Evolutionary conservation across 2,329 filamentous ascomycete species (phyloP).

Genomic region (Penicillium frequentans): DNA sequence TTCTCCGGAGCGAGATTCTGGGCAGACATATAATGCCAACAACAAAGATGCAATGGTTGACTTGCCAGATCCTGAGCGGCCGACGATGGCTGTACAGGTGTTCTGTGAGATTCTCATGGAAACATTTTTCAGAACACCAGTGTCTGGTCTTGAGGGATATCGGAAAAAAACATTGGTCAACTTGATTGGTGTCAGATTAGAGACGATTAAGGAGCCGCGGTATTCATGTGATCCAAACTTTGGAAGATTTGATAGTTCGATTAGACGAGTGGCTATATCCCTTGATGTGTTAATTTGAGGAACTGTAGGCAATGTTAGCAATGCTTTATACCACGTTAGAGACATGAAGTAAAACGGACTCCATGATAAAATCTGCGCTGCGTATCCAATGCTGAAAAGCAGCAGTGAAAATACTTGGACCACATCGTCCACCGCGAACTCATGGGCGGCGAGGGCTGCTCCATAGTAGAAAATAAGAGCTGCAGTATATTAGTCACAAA

Average conservation of each 20-base stretch:
- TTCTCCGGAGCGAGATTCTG: slow-evolving; percentile 18
- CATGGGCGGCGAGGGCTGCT: slow-evolving; percentile 59
- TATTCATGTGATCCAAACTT: slow-evolving; percentile 58
- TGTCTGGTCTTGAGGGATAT: slow-evolving; percentile 62
- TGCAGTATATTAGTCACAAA: slow-evolving; percentile 5
- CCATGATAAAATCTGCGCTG: slow-evolving; percentile 65
- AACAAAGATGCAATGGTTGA: slow-evolving; percentile 77
- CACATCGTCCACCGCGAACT: slow-evolving; percentile 58
- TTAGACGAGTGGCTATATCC: slow-evolving; percentile 69
- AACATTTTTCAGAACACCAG: slow-evolving; percentile 62
- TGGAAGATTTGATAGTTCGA: slow-evolving; percentile 67
- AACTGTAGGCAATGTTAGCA: slow-evolving; percentile 43
- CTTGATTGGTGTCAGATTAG: slow-evolving; percentile 52
- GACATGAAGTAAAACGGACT: slow-evolving; percentile 34
- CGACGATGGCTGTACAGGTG: slow-evolving; percentile 75
- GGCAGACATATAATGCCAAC: slow-evolving; percentile 64
- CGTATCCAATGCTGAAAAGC: slow-evolving; percentile 77
- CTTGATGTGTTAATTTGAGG: slow-evolving; percentile 77
- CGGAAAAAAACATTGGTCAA: slow-evolving; percentile 67
- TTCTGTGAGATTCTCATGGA: slow-evolving; percentile 64
- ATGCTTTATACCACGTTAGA: background rate
- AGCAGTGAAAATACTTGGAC: slow-evolving; percentile 78
- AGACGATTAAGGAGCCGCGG: slow-evolving; percentile 46
- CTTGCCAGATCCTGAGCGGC: slow-evolving; percentile 86
- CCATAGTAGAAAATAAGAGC: slow-evolving; percentile 86